Evolutionary conservation across 73 alveolate genomes (phyloP).

Genomic region (Stentor coeruleus): DNA sequence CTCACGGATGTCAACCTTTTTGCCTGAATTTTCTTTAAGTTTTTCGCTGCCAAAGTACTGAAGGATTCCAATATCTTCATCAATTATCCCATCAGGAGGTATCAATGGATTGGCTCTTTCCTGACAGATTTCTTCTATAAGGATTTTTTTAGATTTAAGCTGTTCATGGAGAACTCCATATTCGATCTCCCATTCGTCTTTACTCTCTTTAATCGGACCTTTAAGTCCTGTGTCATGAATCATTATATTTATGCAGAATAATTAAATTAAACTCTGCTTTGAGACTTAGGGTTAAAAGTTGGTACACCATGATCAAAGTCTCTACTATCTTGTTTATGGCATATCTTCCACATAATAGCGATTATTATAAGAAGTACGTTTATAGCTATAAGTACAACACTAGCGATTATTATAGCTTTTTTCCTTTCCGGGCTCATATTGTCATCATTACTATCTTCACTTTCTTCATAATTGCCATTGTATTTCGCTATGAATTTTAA

Average conservation of each 20-base stretch:
- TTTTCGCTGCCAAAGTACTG: neutral
- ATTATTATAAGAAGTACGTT: neutral
- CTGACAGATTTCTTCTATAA: neutral
- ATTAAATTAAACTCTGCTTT: no score
- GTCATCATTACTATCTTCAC: neutral
- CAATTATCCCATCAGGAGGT: slow-evolving; percentile 7
- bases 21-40: neutral
- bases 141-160: neutral
- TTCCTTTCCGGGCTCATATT: no score
- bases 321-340: no score
- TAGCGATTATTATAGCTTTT: neutral
- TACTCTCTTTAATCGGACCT: neutral
- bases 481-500: no score
- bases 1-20: neutral
- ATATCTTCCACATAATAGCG: neutral
- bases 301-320: no score
- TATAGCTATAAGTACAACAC: neutral
- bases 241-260: neutral
- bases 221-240: neutral
- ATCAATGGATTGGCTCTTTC: neutral
- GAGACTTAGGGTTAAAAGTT: no score
- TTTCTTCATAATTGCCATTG: neutral
- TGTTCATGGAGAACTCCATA: neutral
- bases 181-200: slow-evolving; percentile 17
- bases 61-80: slow-evolving; percentile 6